Evolutionary conservation across 1,284 basidiomycete genomes (phyloP).

Genomic region (Takashimella koratensis): DNA sequence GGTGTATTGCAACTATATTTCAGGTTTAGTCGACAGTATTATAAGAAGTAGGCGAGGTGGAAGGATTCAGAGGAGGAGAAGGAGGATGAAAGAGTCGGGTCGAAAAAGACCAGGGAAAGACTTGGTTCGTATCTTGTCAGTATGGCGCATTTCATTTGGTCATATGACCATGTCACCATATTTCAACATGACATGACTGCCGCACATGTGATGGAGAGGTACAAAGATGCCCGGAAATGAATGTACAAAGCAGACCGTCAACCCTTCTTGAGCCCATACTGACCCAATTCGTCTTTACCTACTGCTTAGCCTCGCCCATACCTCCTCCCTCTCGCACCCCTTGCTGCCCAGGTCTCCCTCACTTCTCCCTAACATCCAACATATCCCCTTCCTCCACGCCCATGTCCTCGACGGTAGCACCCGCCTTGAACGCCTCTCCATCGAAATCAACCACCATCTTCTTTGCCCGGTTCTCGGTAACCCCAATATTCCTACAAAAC

Average conservation of each 20-base stretch:
- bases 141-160: too few species aligned
- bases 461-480: constrained; percentile 6
- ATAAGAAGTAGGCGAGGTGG: constrained; percentile 28
- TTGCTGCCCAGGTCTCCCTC: background rate
- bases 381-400: constrained; percentile 31
- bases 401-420: constrained; percentile 19
- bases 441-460: constrained; percentile 22
- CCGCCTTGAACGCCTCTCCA: constrained; percentile 21
- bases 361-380: constrained; percentile 21
- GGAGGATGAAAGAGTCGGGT: background rate
- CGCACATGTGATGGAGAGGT: too few species aligned
- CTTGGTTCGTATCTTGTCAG: too few species aligned
- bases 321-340: too few species aligned
- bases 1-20: constrained; percentile 55
- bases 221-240: too few species aligned
- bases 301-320: too few species aligned
- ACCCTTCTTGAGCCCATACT: too few species aligned
- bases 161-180: background rate
- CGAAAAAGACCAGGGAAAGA: background rate
- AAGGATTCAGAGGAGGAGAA: background rate
- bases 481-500: constrained; percentile 19
- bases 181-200: too few species aligned
- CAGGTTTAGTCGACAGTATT: constrained; percentile 46
- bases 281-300: too few species aligned
- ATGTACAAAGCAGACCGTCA: too few species aligned